These are phyloP conservation scores for Massariosphaeria phaeospora DNA, from an alignment of 495 filamentous ascomycete species.

Conservation along the genomic window DNA sequence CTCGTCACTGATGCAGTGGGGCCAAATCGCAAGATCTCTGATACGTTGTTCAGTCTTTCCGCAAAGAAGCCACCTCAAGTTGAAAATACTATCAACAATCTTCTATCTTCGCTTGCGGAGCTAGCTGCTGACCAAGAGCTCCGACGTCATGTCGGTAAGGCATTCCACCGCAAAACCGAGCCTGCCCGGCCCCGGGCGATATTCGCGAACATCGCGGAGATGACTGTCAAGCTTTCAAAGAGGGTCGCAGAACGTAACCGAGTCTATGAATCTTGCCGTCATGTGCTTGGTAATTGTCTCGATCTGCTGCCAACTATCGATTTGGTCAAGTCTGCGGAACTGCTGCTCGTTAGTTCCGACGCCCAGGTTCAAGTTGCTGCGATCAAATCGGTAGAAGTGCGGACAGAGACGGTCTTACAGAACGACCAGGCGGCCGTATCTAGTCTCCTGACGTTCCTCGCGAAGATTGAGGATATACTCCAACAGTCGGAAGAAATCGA, in stretches of 20 bases:
- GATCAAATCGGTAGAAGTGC: conserved; percentile 68
- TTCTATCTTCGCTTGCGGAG: conserved; percentile 56
- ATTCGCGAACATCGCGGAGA: conserved; percentile 53
- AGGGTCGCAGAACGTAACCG: conserved; percentile 3
- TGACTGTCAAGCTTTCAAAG: conserved; percentile 37
- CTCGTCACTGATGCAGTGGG: conserved; percentile 68
- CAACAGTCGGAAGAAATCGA: conserved; percentile 61
- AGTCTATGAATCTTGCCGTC: conserved; percentile 58
- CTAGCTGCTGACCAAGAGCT: conserved; percentile 50
- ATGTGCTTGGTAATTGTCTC: conserved; percentile 68
- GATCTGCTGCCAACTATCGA: conserved; percentile 74
- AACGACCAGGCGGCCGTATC: conserved; percentile 60
- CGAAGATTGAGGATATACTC: conserved; percentile 68
- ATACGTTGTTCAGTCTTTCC: conserved; percentile 58
- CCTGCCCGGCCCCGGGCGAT: conserved; percentile 16
- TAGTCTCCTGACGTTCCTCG: conserved; percentile 75
- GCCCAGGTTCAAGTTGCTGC: conserved; percentile 70
- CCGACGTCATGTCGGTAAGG: conserved; percentile 21
- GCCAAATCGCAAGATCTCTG: conserved; percentile 63
- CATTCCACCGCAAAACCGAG: conserved; percentile 11
- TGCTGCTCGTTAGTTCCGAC: conserved; percentile 66
- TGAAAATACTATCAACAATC: conserved; percentile 54
- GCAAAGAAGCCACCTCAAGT: conserved; percentile 59
- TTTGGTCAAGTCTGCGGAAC: conserved; percentile 78
- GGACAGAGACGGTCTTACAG: conserved; percentile 63